Evolutionary conservation across 2,329 filamentous ascomycete species (phyloP), one percentile per base, ranked within the genome.

Genomic region (Alternaria triticina): DNA sequence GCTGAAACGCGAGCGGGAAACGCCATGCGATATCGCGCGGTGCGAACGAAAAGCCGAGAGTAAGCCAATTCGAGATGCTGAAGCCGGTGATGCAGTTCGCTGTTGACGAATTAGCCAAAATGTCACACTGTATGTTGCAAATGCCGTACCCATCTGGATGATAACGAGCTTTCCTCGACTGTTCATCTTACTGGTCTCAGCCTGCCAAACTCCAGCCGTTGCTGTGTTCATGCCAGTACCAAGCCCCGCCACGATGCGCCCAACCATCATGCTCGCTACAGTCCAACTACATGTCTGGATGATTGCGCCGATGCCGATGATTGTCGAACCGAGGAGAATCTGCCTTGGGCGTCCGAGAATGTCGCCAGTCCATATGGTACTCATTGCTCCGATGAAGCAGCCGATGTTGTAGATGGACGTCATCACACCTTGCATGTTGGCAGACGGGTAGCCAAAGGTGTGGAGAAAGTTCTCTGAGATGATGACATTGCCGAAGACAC

Each of bases 1-100:
- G 85, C 0, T 87, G 85, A 3, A 88, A 70, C 0, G 86, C 84
- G 1, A 86, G 86, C 0, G 87, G 85, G n/a, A 90, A 78, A 2
- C 77, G 70, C 77, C 77, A 80, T 49, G 76, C 72, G 12, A 79
- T 69, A 30, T 76, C 74, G 15, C 77, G 74, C 5, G 72, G 73
- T 5, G 77, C 76, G 57, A 82, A 83, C 1, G 79, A 82, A 62
- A 83, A 79, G 9, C 78, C 82, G 20, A 80, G 77, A 27, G 80
- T 82, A 7, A 83, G 74, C 78, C 80, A 83, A 60, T 81, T 80
- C 4, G 79, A 80, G 8, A 83, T 79, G 4, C 77, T 79, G 65
- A 83, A 84, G 3, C 81, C 81, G 1, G 79, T 79, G 45, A 83
- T 77, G 44, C 80, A 79, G 54, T 83, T 77, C 7, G 82, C 82